A percentile compares a stretch with the other conserved stretches of the same genome.
These are phyloP conservation scores for Beta lomatogona DNA, from an alignment of 179 eudicot genomes.

Conservation along the genomic window DNA sequence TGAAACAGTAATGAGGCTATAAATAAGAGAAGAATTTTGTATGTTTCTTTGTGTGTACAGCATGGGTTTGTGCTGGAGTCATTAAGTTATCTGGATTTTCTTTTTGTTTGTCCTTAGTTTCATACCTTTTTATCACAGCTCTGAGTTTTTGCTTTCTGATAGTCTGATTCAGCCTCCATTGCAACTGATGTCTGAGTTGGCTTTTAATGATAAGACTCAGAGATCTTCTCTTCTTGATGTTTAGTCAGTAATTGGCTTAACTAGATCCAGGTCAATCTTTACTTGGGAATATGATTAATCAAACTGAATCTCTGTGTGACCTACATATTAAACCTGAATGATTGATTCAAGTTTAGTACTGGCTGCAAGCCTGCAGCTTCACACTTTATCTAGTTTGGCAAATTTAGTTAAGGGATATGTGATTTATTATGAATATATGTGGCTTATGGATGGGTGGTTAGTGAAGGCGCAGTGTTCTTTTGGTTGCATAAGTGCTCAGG, in stretches of 20 bases:
- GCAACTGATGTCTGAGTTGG: not conserved
- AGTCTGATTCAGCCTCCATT: not conserved
- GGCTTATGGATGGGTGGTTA: not conserved
- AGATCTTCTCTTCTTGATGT: not conserved
- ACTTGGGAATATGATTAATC: not conserved
- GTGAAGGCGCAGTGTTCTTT: not conserved
- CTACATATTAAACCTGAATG: not conserved
- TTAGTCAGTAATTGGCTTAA: too few species aligned
- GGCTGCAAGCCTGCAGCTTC: not conserved
- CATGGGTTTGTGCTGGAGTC: too few species aligned
- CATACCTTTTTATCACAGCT: too few species aligned
- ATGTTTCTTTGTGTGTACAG: too few species aligned
- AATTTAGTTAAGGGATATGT: too few species aligned
- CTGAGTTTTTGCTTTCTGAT: too few species aligned
- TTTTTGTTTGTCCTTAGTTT: too few species aligned
- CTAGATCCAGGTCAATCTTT: not conserved
- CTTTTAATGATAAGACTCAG: not conserved
- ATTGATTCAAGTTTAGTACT: not conserved
- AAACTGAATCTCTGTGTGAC: not conserved
- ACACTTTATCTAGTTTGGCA: not conserved
- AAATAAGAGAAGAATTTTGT: too few species aligned
- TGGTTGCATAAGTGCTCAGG: not conserved
- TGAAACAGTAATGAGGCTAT: too few species aligned
- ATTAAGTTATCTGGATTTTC: too few species aligned
- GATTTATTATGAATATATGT: too few species aligned